Evolutionary conservation across 1,284 basidiomycete species (phyloP), one percentile per base, ranked within the genome.

Genomic region (Cutaneotrichosporon daszewskae): DNA sequence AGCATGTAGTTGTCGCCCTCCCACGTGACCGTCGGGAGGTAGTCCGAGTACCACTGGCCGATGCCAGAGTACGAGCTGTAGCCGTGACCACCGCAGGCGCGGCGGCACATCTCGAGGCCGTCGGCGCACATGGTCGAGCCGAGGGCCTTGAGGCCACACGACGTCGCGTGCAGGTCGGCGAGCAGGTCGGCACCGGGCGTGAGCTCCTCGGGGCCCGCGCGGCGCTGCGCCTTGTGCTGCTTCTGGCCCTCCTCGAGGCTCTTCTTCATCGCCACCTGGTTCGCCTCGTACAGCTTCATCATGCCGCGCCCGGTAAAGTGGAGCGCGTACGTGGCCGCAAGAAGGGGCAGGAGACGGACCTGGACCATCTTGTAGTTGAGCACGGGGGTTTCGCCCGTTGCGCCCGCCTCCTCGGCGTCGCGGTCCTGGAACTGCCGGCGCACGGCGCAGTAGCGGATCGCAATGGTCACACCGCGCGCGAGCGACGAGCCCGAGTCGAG

Each of bases 361-460:
- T 79, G 77, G 58, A 79, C 77, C 45, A 78, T 78, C 12, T 77
- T 77, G 59, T 79, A 79, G 62, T 79, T 77, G 54, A 79, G 66
- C 17, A 79, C 58, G 51, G 77, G 75, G 4, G 76, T 76, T 60
- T 79, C 77, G 25, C 50, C 50, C 14, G 32, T 32, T 13, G 59
- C 45, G 50, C 68, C 54, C 45, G 71, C 72, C 47, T 71, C 69
- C 7, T 70, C 72, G 12, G 60, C 61, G 45, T 69, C 75, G 23
- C 46, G 50, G 50, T 52, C 50, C 50, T 52, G 50, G 71, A 79
- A 79, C 58, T 79, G 77, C 22, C 77, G 62, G 38, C 77, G 68
- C 11, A 77, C 73, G 5, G 75, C 77, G 26, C 39, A 41, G 55
- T 79, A 79, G 38, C 77, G 66, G 5, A 77, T 64, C 25, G 76